These are phyloP conservation scores for Hymenoscyphus repandus DNA, from an alignment of 2,329 filamentous ascomycete species.

Conservation along the genomic window DNA sequence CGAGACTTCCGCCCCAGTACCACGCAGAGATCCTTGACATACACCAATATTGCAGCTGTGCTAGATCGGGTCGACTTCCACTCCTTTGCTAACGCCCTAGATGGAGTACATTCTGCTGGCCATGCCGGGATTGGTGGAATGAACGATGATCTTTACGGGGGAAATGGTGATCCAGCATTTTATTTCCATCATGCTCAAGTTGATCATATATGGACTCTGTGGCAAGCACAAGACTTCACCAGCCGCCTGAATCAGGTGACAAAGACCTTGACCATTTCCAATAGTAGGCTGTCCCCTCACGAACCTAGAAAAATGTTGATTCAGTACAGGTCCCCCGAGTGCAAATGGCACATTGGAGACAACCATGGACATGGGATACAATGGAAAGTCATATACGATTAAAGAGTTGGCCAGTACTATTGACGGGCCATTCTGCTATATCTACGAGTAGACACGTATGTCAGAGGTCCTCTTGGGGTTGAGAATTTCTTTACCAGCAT, in stretches of 20 bases:
- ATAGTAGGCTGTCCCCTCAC: slow-evolving; percentile 1
- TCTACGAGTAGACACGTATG: slow-evolving; percentile 3
- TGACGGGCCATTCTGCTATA: slow-evolving; percentile 6
- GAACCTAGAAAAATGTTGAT: neutral
- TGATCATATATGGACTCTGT: slow-evolving; percentile 26
- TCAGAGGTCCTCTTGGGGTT: too few relatives aligned
- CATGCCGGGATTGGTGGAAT: slow-evolving; percentile 40
- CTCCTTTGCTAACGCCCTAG: neutral
- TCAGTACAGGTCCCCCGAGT: slow-evolving; percentile 1
- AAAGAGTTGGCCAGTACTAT: slow-evolving; percentile 5
- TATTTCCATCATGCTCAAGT: slow-evolving; percentile 41
- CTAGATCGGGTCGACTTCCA: slow-evolving; percentile 7
- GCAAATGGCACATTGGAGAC: slow-evolving; percentile 4
- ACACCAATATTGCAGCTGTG: slow-evolving; percentile 34
- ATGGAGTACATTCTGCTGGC: slow-evolving; percentile 28
- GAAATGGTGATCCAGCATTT: slow-evolving; percentile 40
- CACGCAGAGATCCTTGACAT: slow-evolving; percentile 28
- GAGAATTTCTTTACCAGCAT: too few relatives aligned
- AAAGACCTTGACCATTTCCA: slow-evolving; percentile 1
- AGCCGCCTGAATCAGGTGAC: neutral
- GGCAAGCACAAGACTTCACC: neutral
- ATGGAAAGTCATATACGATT: neutral
- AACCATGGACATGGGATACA: slow-evolving; percentile 3
- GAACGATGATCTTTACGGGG: slow-evolving; percentile 37
- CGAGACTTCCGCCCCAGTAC: slow-evolving; percentile 33